Conservation (phyloP, 805 yeast genomes). For the Candida maesae region DNA sequence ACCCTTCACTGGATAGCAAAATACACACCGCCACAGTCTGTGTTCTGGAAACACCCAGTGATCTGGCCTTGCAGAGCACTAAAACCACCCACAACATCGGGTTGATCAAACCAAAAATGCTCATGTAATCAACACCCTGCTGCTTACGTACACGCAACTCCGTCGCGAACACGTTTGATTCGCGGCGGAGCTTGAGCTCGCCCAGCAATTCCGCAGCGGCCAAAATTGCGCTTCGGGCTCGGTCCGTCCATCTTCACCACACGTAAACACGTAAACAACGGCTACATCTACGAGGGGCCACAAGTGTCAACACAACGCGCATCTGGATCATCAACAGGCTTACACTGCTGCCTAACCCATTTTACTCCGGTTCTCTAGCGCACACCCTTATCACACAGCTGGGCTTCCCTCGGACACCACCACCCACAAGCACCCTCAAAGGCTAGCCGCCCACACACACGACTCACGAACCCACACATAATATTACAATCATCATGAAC, state of each 20-base stretch:
- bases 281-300: neutral
- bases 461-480: neutral
- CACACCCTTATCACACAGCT: too few relatives aligned
- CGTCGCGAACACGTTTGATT: neutral
- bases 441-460: too few relatives aligned
- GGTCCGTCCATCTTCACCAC: neutral
- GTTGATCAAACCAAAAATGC: neutral
- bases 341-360: too few relatives aligned
- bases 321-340: too few relatives aligned
- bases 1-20: too few relatives aligned
- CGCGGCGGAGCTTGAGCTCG: neutral
- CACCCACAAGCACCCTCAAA: too few relatives aligned
- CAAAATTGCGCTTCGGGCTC: neutral
- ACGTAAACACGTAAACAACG: neutral
- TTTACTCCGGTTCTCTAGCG: too few relatives aligned
- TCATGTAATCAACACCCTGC: neutral
- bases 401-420: too few relatives aligned
- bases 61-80: too few relatives aligned
- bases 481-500: conserved; percentile 6
- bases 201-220: neutral
- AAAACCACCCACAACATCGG: neutral
- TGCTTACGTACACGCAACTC: too few relatives aligned
- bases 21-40: too few relatives aligned
- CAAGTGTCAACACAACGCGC: neutral
- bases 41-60: too few relatives aligned